Percentiles rank a stretch among this genome's conserved stretches.
These are phyloP conservation scores for Dactylonectria macrodidyma DNA, from an alignment of 2,329 filamentous ascomycete species.

Conservation along the genomic window DNA sequence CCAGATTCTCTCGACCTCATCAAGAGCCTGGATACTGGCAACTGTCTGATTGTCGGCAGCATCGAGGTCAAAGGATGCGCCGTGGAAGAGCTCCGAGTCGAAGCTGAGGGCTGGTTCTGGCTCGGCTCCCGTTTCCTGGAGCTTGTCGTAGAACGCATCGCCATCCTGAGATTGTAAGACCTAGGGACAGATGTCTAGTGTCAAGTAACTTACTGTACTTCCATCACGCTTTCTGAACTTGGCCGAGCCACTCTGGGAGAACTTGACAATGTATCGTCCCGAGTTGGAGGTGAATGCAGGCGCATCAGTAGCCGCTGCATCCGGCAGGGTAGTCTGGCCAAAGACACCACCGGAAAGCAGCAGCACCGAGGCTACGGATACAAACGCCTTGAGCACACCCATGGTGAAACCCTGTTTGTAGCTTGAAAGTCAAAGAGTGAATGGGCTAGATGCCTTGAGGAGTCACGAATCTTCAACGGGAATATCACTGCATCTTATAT, in stretches of 20 bases:
- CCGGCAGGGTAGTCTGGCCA: not conserved
- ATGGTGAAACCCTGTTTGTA: not conserved
- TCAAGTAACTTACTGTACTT: not conserved
- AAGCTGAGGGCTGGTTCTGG: slow-evolving; percentile 15
- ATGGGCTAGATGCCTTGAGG: not conserved
- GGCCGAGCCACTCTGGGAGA: not conserved
- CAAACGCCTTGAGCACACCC: not conserved
- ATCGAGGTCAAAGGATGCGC: slow-evolving; percentile 21
- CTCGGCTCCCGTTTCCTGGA: slow-evolving; percentile 12
- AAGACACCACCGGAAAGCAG: not conserved
- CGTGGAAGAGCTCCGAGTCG: slow-evolving; percentile 24
- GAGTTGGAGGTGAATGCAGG: not conserved
- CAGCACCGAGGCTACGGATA: not conserved
- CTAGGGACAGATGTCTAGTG: not conserved
- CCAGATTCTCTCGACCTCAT: slow-evolving; percentile 26
- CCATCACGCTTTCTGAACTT: not conserved
- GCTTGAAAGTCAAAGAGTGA: not conserved
- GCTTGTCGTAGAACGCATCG: slow-evolving; percentile 13
- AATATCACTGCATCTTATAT: not conserved
- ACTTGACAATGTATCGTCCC: not conserved
- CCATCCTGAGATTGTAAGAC: not conserved
- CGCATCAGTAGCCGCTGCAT: not conserved
- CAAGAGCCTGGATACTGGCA: slow-evolving; percentile 19
- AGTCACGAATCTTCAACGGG: not conserved
- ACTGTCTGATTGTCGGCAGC: slow-evolving; percentile 20